Evolutionary conservation across 768 basidiomycete genomes (phyloP), one percentile per base, ranked within the genome.

Genomic region (Russula brevipes): DNA sequence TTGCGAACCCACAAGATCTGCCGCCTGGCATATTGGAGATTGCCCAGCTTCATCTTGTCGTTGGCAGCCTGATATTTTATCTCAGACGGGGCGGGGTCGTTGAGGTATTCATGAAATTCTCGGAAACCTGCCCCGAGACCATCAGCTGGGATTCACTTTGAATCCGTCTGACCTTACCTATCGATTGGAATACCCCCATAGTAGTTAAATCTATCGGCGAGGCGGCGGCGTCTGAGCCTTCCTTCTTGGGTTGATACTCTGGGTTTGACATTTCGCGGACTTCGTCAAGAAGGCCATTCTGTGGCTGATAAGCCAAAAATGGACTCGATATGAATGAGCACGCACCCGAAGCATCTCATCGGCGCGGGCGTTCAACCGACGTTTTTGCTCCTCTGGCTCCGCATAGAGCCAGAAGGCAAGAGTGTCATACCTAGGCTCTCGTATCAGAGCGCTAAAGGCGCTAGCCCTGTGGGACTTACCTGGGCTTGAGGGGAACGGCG

Each of bases 1-100:
- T 92, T 92, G 44, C 84, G 81, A 52, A 98, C 86, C 97, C 97
- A 99, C 41, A 87, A 85, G 46, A 95, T 80, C 72, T 99, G 97
- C 44, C 87, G 79, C 71, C 89, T 92, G 0, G 97, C 92, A 72
- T 98, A 99, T 73, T 94, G 88, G 24, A 89, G 79, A 8, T 95
- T 99, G 0, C 89, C 86, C 0, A 81, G 73, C 72, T 98, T 97
- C 87, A 94, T 95, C 9, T 80, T 80, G 47, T 89, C 86, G 7
- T 90, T 75, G 0, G 88, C 89, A 14, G 76, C 74, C 4, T 74
- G 62, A 89, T 12, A 74, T 70, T 54, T 75, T 68, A 64, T 77
- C 71, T 56, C 67, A 46, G 79, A 71, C 3, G 74, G 73, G 14
- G 77, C 69, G 9, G 79, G 68, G 12, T 78, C 73, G n/a, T 76